Conservation (phyloP, 768 basidiomycete genomes). For the Mycena vitilis region DNA sequence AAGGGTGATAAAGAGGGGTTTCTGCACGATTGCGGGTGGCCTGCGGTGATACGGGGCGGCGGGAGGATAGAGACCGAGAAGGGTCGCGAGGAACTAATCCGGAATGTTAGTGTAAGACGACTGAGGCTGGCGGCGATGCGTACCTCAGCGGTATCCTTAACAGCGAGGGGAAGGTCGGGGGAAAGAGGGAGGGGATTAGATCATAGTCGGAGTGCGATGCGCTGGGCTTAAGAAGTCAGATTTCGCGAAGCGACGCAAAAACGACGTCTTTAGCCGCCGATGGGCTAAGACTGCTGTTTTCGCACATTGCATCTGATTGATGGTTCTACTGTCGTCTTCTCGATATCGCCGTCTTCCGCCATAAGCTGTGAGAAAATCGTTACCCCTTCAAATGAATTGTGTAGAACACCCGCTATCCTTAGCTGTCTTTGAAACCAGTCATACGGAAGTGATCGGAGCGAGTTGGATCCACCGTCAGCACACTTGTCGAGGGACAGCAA, state of each 20-base stretch:
- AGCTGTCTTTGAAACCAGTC: no score
- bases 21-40: slow-evolving; percentile 32
- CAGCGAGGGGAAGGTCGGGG: slow-evolving; percentile 16
- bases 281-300: no score
- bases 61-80: slow-evolving; percentile 60
- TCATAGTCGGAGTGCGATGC: slow-evolving; percentile 9
- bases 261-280: not conserved
- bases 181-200: slow-evolving; percentile 20
- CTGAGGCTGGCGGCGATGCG: not conserved
- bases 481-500: no score
- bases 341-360: no score
- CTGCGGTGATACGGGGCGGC: slow-evolving; percentile 47
- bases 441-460: no score
- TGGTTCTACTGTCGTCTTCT: no score
- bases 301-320: no score
- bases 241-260: slow-evolving; percentile 26
- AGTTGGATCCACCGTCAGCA: no score
- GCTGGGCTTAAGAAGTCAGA: slow-evolving; percentile 25
- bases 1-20: not conserved
- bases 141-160: slow-evolving; percentile 35
- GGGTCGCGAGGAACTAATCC: slow-evolving; percentile 65
- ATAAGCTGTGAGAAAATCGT: no score
- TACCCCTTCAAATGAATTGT: no score
- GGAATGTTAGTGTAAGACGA: not conserved
- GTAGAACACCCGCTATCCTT: no score